phyloP scores from a whole-genome alignment of 257 asterid species.

The Mentha longifolia region DNA sequence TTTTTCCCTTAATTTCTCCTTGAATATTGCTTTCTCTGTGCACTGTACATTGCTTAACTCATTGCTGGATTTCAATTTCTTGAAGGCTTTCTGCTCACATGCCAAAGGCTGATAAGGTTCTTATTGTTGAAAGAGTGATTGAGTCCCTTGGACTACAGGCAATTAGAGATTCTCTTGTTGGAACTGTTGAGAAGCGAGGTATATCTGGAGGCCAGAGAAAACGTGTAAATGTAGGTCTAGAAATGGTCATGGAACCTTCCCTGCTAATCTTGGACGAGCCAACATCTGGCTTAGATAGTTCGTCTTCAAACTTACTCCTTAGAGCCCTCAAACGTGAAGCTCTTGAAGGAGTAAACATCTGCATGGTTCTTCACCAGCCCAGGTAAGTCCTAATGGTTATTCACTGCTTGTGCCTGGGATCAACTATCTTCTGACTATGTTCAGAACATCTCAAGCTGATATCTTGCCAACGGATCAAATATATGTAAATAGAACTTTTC shows the following conservation, averaged over 20 bases:
- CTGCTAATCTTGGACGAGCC: conserved; percentile 94
- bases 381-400: conserved; percentile 52
- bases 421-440: conserved; percentile 10
- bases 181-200: conserved; percentile 91
- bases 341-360: conserved; percentile 92
- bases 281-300: conserved; percentile 93
- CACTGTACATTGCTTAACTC: conserved; percentile 37
- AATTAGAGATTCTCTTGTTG: conserved; percentile 88
- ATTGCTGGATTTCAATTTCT: conserved; percentile 38
- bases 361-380: conserved; percentile 99
- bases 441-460: background rate
- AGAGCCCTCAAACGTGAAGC: conserved; percentile 96
- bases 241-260: conserved; percentile 98
- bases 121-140: conserved; percentile 90
- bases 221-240: conserved; percentile 94
- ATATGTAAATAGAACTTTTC: background rate
- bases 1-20: no score
- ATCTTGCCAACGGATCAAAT: background rate
- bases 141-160: conserved; percentile 93
- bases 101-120: conserved; percentile 94
- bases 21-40: conserved; percentile 15
- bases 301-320: conserved; percentile 91
- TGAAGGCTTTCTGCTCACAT: conserved; percentile 78
- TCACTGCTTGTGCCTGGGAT: conserved; percentile 18
- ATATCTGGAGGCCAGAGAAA: conserved; percentile 98